Conservation (phyloP, 2,329 filamentous ascomycete species). For the Stagonosporopsis cucurbitacearum region DNA sequence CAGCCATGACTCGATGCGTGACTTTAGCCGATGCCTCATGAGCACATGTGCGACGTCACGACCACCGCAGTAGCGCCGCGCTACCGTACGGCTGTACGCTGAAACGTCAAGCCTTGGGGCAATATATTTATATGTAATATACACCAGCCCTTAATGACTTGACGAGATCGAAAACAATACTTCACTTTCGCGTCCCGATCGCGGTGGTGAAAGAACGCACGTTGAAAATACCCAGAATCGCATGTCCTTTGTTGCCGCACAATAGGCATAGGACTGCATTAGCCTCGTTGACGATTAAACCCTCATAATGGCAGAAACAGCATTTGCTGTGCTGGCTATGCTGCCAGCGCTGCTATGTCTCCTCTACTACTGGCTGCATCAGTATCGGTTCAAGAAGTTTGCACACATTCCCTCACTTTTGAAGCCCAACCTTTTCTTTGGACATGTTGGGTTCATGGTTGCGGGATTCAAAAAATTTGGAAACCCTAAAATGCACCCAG, state of each 20-base stretch:
- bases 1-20: not conserved
- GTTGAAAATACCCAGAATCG: not conserved
- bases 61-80: not conserved
- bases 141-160: not conserved
- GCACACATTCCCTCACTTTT: conserved; percentile 31
- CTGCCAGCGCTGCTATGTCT: conserved; percentile 27
- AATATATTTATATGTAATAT: not conserved
- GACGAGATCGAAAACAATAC: not conserved
- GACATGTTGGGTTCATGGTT: conserved; percentile 37
- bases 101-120: not conserved
- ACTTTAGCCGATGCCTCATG: not conserved
- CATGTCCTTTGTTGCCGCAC: not conserved
- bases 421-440: conserved; percentile 34
- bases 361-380: conserved; percentile 29
- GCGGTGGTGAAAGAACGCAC: not conserved
- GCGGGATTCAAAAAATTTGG: conserved; percentile 35
- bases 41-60: not conserved
- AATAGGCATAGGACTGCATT: not conserved
- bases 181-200: not conserved
- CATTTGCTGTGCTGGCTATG: conserved; percentile 29
- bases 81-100: not conserved
- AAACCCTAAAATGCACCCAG: conserved; percentile 36
- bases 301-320: conserved; percentile 26
- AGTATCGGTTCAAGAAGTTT: conserved; percentile 39
- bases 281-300: not conserved